Base-by-base conservation (phyloP, 2,329 filamentous ascomycete species). In the Aureobasidium sp. region DNA sequence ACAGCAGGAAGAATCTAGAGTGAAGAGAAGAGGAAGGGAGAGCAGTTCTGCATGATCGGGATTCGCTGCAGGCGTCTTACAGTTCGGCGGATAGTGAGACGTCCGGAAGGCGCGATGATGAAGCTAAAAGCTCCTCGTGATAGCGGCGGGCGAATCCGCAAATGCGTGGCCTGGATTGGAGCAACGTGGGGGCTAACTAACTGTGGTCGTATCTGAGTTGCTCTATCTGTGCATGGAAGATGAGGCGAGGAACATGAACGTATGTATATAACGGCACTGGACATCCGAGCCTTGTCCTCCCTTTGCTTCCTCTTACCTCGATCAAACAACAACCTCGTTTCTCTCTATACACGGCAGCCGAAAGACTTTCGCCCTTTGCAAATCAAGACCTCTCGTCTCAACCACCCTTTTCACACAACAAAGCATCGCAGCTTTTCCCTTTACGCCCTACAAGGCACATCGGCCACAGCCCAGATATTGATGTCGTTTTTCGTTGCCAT, bases 401-500 rank as follows among this genome's bases (percentile, higher is more conserved):
- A 55, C 10, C 26, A 29, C 41, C 8, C 12, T 26, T 20, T 58
- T 15, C 10, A 5, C 36, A 15, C 41, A 20, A 9, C 53, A 37
- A 58, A 58, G 42, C 55, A 58, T 58, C 42, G 27, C 20, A 29
- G 41, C 55, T 36, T 48, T 17, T 48, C 46, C 55, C n/a, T 39
- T 36, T 41, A 12, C 44, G 53, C 53, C 53, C 46, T 27, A 20
- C 29, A 6, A 51, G 42, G 27, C 50, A 50, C 26, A 51, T 46
- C 52, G 42, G 41, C 34, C 15, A 52, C 46, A 41, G 26, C 32
- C 51, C 46, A 55, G 44, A 62, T 59, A 52, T 69, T 70, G 70
- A 72, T 72, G 70, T 71, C 70, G 70, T 67, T 68, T 70, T 67
- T 66, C 67, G 67, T 68, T 67, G 73, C 73, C 56, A 75, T 77